A percentile compares a stretch with the other conserved stretches of the same genome.
Conservation (phyloP, 345 rosid species). For the Erodium maritimum region DNA sequence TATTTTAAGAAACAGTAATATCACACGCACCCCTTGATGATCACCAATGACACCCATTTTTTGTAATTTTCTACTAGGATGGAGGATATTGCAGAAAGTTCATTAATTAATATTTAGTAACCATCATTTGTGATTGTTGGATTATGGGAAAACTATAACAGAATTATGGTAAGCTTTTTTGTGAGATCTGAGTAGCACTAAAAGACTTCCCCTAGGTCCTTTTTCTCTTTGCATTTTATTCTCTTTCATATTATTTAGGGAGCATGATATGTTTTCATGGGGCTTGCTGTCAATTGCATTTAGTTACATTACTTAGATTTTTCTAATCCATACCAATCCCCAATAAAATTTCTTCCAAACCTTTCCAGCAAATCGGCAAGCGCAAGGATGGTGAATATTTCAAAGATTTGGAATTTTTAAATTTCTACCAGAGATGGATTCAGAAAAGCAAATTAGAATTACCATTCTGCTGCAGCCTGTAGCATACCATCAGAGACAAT, state of each 20-base stretch:
- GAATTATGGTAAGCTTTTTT: too few relatives aligned
- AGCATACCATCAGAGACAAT: conserved; percentile 90
- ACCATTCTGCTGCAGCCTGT: conserved; percentile 98
- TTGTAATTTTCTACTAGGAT: not conserved
- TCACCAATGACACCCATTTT: not conserved
- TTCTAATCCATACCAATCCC: too few relatives aligned
- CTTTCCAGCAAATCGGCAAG: not conserved
- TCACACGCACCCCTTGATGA: not conserved
- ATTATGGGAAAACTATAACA: too few relatives aligned
- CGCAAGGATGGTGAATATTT: not conserved
- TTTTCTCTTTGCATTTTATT: too few relatives aligned
- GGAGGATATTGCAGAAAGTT: not conserved
- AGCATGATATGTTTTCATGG: too few relatives aligned
- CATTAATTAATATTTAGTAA: not conserved
- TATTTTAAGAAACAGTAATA: too few relatives aligned
- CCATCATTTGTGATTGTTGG: not conserved
- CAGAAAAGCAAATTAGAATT: conserved; percentile 6
- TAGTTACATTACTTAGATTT: too few relatives aligned
- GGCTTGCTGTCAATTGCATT: too few relatives aligned
- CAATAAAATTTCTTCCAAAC: not conserved
- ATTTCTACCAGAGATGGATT: not conserved
- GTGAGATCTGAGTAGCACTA: too few relatives aligned
- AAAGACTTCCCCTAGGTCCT: too few relatives aligned
- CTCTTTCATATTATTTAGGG: too few relatives aligned
- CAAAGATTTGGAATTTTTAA: not conserved